These are phyloP conservation scores for Trichosporon faecale DNA, from an alignment of 1,284 basidiomycete species.

Conservation along the genomic window DNA sequence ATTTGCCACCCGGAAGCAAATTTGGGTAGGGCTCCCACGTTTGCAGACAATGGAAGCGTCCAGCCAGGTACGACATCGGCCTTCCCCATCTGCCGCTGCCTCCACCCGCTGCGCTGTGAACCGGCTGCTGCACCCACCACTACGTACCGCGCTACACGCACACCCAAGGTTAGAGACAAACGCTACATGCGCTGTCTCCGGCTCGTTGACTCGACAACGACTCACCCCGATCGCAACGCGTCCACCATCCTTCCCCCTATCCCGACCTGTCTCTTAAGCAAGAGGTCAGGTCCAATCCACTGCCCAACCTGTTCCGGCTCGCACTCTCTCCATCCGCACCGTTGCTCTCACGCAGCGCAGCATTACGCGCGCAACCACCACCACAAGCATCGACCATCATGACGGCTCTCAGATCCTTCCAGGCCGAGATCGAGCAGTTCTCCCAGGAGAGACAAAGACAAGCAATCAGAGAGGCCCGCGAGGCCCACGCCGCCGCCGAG, in stretches of 20 bases:
- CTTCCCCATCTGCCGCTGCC: background rate
- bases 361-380: background rate
- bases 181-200: constrained; percentile 5
- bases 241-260: background rate
- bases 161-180: background rate
- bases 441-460: constrained; percentile 45
- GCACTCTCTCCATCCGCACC: constrained; percentile 5
- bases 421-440: constrained; percentile 50
- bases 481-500: constrained; percentile 44
- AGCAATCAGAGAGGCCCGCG: constrained; percentile 41
- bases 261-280: background rate
- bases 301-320: constrained; percentile 5
- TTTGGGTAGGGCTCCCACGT: background rate
- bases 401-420: constrained; percentile 51
- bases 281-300: background rate
- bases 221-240: background rate
- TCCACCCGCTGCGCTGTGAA: background rate
- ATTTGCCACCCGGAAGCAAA: constrained; percentile 20
- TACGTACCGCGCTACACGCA: background rate
- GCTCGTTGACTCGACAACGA: constrained; percentile 5
- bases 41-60: background rate
- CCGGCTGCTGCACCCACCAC: background rate
- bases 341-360: background rate
- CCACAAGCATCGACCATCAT: constrained; percentile 25
- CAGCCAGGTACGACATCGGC: background rate